phyloP scores from a whole-genome alignment of 495 filamentous ascomycete species.

The Talaromyces wortmannii region DNA sequence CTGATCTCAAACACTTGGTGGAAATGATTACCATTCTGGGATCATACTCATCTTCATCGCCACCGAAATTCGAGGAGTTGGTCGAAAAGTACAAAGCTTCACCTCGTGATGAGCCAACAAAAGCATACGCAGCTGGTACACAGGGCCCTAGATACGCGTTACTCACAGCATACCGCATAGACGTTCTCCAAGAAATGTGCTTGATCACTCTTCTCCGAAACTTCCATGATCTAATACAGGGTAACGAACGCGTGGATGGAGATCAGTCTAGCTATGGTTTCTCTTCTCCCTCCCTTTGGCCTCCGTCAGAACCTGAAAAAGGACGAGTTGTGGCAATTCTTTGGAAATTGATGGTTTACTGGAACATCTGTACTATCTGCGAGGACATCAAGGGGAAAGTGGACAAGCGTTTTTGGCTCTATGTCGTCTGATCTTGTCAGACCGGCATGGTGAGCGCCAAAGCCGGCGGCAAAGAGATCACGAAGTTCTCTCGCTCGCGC shows the following conservation, averaged over 20 bases:
- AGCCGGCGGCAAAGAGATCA: constrained; percentile 80
- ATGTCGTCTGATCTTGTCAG: constrained; percentile 76
- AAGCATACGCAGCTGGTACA: background rate
- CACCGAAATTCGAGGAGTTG: background rate
- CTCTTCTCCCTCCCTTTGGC: background rate
- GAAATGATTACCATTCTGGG: background rate
- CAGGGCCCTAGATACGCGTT: background rate
- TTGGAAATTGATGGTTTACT: constrained; percentile 4
- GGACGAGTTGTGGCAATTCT: background rate
- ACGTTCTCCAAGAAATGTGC: background rate
- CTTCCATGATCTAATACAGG: background rate
- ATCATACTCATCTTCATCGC: background rate
- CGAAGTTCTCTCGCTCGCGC: constrained; percentile 79
- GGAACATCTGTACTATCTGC: background rate
- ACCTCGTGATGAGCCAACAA: background rate
- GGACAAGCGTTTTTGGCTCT: background rate
- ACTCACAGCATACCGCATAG: background rate
- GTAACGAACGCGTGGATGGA: background rate
- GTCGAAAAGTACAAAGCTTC: background rate
- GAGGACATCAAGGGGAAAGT: too few relatives aligned
- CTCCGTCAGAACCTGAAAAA: background rate
- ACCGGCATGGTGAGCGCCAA: constrained; percentile 94
- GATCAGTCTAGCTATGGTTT: background rate
- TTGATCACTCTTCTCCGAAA: background rate
- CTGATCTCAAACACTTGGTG: background rate